Percentiles rank a stretch among this genome's conserved stretches.
These are phyloP conservation scores for Batrachochytrium dendrobatidis DNA, from an alignment of 371 early-diverging fungal genomes.

Conservation along the genomic window DNA sequence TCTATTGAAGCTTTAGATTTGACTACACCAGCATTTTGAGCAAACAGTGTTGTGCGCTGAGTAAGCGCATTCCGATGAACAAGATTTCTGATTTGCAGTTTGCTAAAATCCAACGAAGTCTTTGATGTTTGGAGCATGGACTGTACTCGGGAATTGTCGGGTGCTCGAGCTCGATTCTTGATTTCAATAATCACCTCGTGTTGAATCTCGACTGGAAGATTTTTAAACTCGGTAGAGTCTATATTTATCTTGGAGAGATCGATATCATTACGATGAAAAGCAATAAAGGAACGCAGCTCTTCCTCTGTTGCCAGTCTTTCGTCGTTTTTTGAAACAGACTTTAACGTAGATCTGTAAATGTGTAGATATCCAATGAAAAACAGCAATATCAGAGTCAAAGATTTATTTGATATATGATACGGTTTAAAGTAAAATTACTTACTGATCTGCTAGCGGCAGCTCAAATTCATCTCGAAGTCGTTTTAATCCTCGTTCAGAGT, in stretches of 20 bases:
- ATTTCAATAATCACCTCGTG: constrained; percentile 84
- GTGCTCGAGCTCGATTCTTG: constrained; percentile 73
- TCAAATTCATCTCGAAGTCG: constrained; percentile 62
- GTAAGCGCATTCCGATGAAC: constrained; percentile 81
- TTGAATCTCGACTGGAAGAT: constrained; percentile 77
- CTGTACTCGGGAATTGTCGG: constrained; percentile 64
- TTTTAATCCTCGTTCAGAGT: constrained; percentile 12
- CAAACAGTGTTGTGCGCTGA: constrained; percentile 46
- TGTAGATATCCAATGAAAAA: background rate
- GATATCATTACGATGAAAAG: constrained; percentile 34
- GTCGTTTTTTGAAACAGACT: constrained; percentile 28
- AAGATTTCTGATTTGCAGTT: constrained; percentile 78
- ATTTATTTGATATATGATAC: background rate
- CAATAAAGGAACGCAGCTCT: constrained; percentile 54
- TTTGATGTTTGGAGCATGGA: constrained; percentile 59
- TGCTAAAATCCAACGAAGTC: constrained; percentile 80
- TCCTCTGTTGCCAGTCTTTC: constrained; percentile 56
- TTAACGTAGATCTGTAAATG: background rate
- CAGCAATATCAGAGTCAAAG: background rate
- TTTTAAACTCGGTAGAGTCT: constrained; percentile 67
- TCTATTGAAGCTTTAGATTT: constrained; percentile 10
- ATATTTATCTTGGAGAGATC: constrained; percentile 48
- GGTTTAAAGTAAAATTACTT: constrained; percentile 1
- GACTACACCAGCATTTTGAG: constrained; percentile 23
- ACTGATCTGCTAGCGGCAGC: constrained; percentile 43